Percentiles rank a stretch among this genome's conserved stretches.
Evolutionary conservation across 2,329 filamentous ascomycete genomes (phyloP).

Genomic region (Sporothrix variecibatus): DNA sequence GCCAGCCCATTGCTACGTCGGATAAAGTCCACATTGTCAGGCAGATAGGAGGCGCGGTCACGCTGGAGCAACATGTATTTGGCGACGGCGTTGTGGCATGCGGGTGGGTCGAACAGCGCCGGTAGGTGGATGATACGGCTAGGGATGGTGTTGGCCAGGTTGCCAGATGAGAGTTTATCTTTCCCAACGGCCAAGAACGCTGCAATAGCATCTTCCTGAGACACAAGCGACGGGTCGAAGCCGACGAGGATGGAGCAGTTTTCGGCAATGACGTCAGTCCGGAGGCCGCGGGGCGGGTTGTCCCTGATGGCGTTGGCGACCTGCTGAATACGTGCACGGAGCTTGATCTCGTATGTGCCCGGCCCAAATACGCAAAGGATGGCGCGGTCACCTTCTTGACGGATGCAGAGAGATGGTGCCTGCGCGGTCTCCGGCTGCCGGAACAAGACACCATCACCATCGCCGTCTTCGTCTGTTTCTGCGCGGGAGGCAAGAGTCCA

Average conservation of each 20-base stretch:
- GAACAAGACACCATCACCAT: background rate
- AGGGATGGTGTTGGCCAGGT: constrained; percentile 12
- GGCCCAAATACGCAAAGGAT: background rate
- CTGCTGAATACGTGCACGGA: background rate
- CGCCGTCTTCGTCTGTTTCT: background rate
- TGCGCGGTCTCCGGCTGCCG: background rate
- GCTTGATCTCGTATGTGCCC: background rate
- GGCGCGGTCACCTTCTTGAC: background rate
- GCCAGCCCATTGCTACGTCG: constrained; percentile 36
- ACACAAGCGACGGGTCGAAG: background rate
- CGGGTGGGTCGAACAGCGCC: constrained; percentile 33
- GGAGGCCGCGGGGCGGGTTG: background rate
- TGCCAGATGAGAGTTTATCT: background rate
- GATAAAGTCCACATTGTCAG: constrained; percentile 46
- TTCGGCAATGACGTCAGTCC: no score
- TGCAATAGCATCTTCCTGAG: background rate
- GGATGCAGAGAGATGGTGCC: background rate
- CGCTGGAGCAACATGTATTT: constrained; percentile 60
- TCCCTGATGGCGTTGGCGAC: background rate
- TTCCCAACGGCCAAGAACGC: background rate
- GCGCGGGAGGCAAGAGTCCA: background rate
- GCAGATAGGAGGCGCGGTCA: constrained; percentile 57
- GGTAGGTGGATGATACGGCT: constrained; percentile 34
- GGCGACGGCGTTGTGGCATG: constrained; percentile 47
- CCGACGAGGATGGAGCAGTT: background rate